These are phyloP conservation scores for Phytophthora cactorum DNA, from an alignment of 352 stramenopile species.

Conservation along the genomic window DNA sequence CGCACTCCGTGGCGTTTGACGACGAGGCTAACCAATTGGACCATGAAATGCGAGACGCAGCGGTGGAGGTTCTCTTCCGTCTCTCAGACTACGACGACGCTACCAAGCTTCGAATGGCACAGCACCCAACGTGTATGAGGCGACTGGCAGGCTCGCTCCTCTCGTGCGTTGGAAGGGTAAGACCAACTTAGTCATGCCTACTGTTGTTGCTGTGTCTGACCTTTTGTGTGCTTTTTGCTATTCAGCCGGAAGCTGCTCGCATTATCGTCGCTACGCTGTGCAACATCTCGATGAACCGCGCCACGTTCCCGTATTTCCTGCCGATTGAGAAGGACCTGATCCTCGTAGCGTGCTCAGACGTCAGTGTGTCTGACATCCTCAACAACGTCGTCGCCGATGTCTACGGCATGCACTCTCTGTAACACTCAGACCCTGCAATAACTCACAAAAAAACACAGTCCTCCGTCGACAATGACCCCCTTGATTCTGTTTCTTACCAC, in stretches of 20 bases:
- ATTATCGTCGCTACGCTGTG: constrained; percentile 73
- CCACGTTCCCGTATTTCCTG: constrained; percentile 80
- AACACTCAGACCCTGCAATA: constrained; percentile 11
- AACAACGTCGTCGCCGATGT: constrained; percentile 84
- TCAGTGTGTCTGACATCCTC: constrained; percentile 80
- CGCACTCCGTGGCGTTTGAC: constrained; percentile 31
- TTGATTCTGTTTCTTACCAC: constrained; percentile 17
- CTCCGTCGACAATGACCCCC: constrained; percentile 10
- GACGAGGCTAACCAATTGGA: constrained; percentile 57
- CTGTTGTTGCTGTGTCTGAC: neutral
- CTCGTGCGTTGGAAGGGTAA: constrained; percentile 76
- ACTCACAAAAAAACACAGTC: neutral
- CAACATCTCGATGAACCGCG: constrained; percentile 81
- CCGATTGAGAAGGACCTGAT: constrained; percentile 82
- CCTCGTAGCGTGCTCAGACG: constrained; percentile 74
- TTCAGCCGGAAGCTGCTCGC: constrained; percentile 72
- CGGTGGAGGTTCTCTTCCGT: constrained; percentile 76
- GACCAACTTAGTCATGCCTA: constrained; percentile 9
- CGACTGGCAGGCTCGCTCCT: constrained; percentile 53
- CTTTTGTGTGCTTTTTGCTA: neutral
- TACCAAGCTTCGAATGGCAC: constrained; percentile 73
- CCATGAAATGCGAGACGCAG: constrained; percentile 79
- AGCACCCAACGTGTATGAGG: constrained; percentile 68
- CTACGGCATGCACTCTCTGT: constrained; percentile 85
- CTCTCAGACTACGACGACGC: constrained; percentile 67